These are phyloP conservation scores for Urtica urens DNA, from an alignment of 306 rosid genomes.

Conservation along the genomic window DNA sequence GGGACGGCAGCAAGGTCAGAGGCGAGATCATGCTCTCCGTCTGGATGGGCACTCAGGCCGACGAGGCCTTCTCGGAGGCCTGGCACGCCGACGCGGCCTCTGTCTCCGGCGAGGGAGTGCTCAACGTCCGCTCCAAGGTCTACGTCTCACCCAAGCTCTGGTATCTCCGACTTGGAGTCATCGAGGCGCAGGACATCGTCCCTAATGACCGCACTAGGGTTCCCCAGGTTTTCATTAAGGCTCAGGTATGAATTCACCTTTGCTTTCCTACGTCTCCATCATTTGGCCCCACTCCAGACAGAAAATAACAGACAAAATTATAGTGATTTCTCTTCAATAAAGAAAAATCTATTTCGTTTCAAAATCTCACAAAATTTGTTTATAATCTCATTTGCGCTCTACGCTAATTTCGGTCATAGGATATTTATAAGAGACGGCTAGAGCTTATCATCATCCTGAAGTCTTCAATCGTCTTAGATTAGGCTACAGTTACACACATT, in stretches of 20 bases:
- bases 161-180: slow-evolving; percentile 71
- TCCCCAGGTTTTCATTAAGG: slow-evolving; percentile 69
- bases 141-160: slow-evolving; percentile 90
- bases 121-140: slow-evolving; percentile 76
- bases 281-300: too few species aligned
- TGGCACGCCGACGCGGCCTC: slow-evolving; percentile 93
- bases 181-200: slow-evolving; percentile 88
- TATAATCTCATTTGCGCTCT: too few species aligned
- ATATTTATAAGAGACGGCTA: too few species aligned
- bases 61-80: slow-evolving; percentile 86
- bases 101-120: slow-evolving; percentile 71
- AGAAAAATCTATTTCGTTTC: too few species aligned
- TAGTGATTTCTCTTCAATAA: too few species aligned
- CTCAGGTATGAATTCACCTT: slow-evolving; percentile 21
- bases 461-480: too few species aligned
- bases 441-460: too few species aligned
- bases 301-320: too few species aligned
- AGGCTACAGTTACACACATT: too few species aligned
- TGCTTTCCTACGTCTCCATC: not conserved
- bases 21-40: slow-evolving; percentile 93
- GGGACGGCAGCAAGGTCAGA: slow-evolving; percentile 58
- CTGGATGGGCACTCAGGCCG: slow-evolving; percentile 99
- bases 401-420: too few species aligned
- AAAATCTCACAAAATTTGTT: too few species aligned
- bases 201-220: slow-evolving; percentile 55